Conservation (phyloP, 2,329 filamentous ascomycete species). For the Microdochium nivale region DNA sequence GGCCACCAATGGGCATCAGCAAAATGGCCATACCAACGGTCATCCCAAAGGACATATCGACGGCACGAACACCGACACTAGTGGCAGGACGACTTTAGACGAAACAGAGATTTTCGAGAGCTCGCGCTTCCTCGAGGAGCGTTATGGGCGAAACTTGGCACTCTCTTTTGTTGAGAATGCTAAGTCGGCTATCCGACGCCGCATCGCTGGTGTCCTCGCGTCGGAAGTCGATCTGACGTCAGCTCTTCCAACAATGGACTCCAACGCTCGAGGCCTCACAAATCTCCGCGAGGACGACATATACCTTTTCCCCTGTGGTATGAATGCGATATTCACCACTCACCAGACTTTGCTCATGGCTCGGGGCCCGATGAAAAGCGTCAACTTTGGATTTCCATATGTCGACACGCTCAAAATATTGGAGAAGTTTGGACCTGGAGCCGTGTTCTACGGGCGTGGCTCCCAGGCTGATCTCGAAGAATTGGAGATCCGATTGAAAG, state of each 20-base stretch:
- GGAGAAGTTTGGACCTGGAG: constrained; percentile 88
- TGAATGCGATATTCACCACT: constrained; percentile 90
- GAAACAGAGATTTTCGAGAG: constrained; percentile 51
- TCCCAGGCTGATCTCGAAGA: constrained; percentile 74
- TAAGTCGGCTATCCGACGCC: constrained; percentile 73
- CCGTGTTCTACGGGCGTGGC: constrained; percentile 77
- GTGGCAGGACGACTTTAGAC: constrained; percentile 10
- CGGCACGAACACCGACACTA: constrained; percentile 6
- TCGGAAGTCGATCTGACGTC: constrained; percentile 58
- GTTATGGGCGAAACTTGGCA: constrained; percentile 87
- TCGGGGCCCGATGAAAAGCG: constrained; percentile 60
- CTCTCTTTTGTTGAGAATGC: constrained; percentile 71
- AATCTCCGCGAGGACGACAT: constrained; percentile 79
- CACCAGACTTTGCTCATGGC: constrained; percentile 65
- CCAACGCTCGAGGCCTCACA: constrained; percentile 45
- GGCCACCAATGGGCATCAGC: not conserved
- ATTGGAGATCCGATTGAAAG: constrained; percentile 60
- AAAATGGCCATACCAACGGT: not conserved
- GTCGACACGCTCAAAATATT: constrained; percentile 94
- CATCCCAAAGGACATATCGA: constrained; percentile 5
- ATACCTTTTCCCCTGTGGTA: constrained; percentile 80
- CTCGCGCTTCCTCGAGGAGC: constrained; percentile 79
- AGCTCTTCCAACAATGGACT: constrained; percentile 36
- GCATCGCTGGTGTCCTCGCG: constrained; percentile 80
- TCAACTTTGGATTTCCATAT: constrained; percentile 96